These are phyloP conservation scores for Apiospora kogelbergensis DNA, from an alignment of 2,329 filamentous ascomycete genomes.

Conservation along the genomic window DNA sequence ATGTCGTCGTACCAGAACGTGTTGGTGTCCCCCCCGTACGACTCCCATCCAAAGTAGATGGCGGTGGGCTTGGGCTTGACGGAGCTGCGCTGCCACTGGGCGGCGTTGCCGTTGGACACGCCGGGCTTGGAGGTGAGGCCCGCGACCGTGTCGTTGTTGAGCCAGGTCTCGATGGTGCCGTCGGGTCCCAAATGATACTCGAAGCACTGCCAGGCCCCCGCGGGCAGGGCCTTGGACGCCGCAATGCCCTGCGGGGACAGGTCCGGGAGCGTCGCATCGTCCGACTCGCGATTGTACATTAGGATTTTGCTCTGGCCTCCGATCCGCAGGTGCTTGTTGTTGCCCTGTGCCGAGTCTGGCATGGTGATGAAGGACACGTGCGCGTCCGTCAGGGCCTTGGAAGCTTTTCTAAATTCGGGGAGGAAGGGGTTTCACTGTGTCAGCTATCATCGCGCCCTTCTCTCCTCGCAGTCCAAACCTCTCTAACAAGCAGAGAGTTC, in stretches of 20 bases:
- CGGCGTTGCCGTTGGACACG: slow-evolving; percentile 50
- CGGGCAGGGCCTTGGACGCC: slow-evolving; percentile 49
- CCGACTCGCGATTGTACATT: slow-evolving; percentile 64
- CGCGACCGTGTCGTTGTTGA: slow-evolving; percentile 50
- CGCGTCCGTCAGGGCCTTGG: slow-evolving; percentile 55
- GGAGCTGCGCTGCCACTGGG: slow-evolving; percentile 50
- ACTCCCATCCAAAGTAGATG: slow-evolving; percentile 65
- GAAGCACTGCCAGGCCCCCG: slow-evolving; percentile 56
- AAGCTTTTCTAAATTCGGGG: slow-evolving; percentile 45
- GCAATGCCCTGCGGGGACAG: slow-evolving; percentile 60
- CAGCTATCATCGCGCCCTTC: background rate
- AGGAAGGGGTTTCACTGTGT: background rate
- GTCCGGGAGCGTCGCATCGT: slow-evolving; percentile 62
- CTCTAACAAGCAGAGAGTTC: background rate
- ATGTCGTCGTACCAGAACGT: slow-evolving; percentile 66
- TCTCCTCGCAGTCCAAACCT: too few species aligned
- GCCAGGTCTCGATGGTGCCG: slow-evolving; percentile 60
- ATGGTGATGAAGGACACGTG: slow-evolving; percentile 66
- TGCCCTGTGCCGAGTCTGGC: slow-evolving; percentile 56
- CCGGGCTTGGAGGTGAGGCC: slow-evolving; percentile 50
- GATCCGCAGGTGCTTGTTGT: slow-evolving; percentile 60
- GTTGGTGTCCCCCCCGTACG: slow-evolving; percentile 58
- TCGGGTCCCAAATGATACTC: slow-evolving; percentile 61
- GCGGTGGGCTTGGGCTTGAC: slow-evolving; percentile 52
- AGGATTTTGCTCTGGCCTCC: slow-evolving; percentile 60